Evolutionary conservation across 192 early-diverging fungal species (phyloP).

Genomic region (Mycoemilia scoparia): DNA sequence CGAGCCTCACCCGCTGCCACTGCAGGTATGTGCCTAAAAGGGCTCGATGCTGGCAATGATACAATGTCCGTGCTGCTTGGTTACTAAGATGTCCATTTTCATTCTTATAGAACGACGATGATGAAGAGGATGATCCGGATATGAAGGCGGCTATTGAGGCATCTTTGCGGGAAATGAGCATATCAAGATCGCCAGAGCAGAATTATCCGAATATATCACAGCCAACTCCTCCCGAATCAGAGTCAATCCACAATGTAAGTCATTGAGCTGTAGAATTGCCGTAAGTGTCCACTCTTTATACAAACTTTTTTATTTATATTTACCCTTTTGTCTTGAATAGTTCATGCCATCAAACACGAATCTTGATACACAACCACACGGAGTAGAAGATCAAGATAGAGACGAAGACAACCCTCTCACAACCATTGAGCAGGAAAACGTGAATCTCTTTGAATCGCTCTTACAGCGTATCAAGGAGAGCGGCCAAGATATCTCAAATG

Average conservation of each 20-base stretch:
- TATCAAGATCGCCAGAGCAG: slow-evolving; percentile 5
- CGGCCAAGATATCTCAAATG: slow-evolving; percentile 57
- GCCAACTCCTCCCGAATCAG: no score
- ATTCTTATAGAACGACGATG: slow-evolving; percentile 2
- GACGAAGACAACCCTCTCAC: slow-evolving; percentile 41
- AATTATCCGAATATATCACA: background rate
- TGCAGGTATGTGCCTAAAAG: no score
- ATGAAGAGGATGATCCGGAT: slow-evolving; percentile 49
- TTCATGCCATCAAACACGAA: slow-evolving; percentile 6
- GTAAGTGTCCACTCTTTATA: no score
- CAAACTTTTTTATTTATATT: no score
- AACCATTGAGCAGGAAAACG: slow-evolving; percentile 66
- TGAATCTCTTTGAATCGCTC: slow-evolving; percentile 74
- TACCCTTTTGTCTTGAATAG: background rate
- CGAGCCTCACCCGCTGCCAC: no score
- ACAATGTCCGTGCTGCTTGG: no score
- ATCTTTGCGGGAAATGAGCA: slow-evolving; percentile 43
- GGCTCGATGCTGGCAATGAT: no score
- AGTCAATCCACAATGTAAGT: no score
- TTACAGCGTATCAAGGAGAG: slow-evolving; percentile 60
- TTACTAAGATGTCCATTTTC: background rate
- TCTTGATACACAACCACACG: slow-evolving; percentile 2
- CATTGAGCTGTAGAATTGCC: no score
- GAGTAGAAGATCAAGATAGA: slow-evolving; percentile 6
- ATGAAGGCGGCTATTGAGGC: slow-evolving; percentile 60